Conservation (phyloP, 805 yeast species). For the Candida montana region DNA sequence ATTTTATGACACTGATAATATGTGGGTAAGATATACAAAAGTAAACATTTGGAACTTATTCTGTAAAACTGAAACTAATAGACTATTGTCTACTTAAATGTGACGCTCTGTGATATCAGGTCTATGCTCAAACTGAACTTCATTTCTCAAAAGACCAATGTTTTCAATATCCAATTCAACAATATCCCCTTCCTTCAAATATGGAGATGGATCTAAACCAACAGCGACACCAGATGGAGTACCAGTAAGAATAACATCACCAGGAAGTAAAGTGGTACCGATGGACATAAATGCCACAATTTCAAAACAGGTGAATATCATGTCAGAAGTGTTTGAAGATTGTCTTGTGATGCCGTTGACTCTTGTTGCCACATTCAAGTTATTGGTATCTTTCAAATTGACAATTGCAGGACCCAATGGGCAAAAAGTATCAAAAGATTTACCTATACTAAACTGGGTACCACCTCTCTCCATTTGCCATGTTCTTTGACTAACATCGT, state of each 20-base stretch:
- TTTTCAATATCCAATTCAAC: slow-evolving; percentile 37
- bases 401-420: slow-evolving; percentile 54
- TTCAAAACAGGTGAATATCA: slow-evolving; percentile 40
- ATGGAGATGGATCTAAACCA: slow-evolving; percentile 38
- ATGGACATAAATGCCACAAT: slow-evolving; percentile 43
- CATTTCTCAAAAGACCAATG: slow-evolving; percentile 38
- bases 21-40: not conserved
- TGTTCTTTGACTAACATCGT: slow-evolving; percentile 52
- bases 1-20: too few relatives aligned
- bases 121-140: slow-evolving; percentile 26
- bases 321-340: slow-evolving; percentile 39
- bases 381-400: slow-evolving; percentile 20
- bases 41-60: too few relatives aligned
- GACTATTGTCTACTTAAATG: not conserved
- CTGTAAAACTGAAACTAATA: too few relatives aligned
- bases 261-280: slow-evolving; percentile 48
- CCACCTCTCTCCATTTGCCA: slow-evolving; percentile 53
- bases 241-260: slow-evolving; percentile 51
- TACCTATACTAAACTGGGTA: slow-evolving; percentile 47
- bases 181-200: slow-evolving; percentile 40
- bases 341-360: slow-evolving; percentile 47
- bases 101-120: slow-evolving; percentile 2
- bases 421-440: slow-evolving; percentile 52
- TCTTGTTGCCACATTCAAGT: slow-evolving; percentile 33
- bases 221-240: slow-evolving; percentile 53